These are phyloP conservation scores for Arthrobotrys iridis DNA, from an alignment of 2,329 filamentous ascomycete genomes.

Conservation along the genomic window DNA sequence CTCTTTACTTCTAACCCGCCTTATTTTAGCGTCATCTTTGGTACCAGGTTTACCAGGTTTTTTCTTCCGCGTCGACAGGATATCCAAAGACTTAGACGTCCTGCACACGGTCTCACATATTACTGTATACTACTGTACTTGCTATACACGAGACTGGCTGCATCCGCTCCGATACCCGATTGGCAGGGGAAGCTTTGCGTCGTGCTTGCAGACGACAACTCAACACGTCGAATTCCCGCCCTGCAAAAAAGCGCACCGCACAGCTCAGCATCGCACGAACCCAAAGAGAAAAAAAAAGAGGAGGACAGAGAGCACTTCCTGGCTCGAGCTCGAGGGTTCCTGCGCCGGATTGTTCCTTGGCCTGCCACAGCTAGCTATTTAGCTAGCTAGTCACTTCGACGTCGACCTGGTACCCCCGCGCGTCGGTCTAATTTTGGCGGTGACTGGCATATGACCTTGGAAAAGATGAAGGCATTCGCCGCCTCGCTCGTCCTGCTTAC, in stretches of 20 bases:
- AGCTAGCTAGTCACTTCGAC: conserved; percentile 3
- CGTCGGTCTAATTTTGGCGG: background rate
- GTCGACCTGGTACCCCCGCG: conserved; percentile 10
- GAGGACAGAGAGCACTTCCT: background rate
- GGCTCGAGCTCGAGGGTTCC: conserved; percentile 12
- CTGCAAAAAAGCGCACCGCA: conserved; percentile 6
- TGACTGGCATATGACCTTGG: conserved; percentile 10
- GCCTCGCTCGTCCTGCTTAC: conserved; percentile 9
- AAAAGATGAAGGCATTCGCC: conserved; percentile 21
- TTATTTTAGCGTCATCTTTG: background rate
- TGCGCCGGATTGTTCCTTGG: conserved; percentile 11
- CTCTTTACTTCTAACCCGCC: background rate
- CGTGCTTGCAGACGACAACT: conserved; percentile 15
- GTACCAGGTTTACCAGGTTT: background rate
- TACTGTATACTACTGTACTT: too few species aligned
- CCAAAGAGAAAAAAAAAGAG: background rate
- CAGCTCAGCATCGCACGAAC: conserved; percentile 12
- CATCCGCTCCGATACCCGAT: conserved; percentile 8
- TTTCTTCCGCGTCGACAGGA: too few species aligned
- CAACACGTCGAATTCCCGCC: conserved; percentile 7
- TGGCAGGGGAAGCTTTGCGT: conserved; percentile 5
- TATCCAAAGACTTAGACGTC: background rate
- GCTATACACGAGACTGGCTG: background rate
- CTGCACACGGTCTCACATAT: too few species aligned
- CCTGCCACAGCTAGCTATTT: conserved; percentile 9